Conservation (phyloP, 495 filamentous ascomycete genomes). For the Corynascus novoguineensis region DNA sequence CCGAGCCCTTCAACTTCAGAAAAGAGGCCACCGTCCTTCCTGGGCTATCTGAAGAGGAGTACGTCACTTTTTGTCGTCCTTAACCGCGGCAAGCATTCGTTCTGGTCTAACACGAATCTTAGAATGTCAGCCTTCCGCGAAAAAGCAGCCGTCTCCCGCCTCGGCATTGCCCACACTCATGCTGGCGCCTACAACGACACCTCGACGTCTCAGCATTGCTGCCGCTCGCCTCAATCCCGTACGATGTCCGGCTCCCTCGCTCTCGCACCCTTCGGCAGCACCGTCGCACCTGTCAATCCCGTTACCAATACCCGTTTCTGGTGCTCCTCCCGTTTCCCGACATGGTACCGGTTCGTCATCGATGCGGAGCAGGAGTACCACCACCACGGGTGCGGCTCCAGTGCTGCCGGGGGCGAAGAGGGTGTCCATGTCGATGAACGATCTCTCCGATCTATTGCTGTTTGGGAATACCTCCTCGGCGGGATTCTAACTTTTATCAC, state of each 20-base stretch:
- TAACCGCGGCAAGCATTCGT: not conserved
- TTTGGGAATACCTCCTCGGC: slow-evolving; percentile 8
- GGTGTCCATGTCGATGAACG: slow-evolving; percentile 2
- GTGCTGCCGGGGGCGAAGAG: not conserved
- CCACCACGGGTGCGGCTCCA: no score
- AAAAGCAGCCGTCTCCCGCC: slow-evolving; percentile 36
- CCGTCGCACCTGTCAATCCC: no score
- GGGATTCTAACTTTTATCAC: no score
- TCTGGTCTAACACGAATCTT: not conserved
- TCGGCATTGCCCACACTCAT: slow-evolving; percentile 30
- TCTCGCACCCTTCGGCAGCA: no score
- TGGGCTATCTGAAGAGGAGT: slow-evolving; percentile 43
- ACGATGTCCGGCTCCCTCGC: not conserved
- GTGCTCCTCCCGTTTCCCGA: no score
- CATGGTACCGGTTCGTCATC: no score
- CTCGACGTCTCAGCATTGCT: not conserved
- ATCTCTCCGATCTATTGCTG: slow-evolving; percentile 7
- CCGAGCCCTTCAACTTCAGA: slow-evolving; percentile 44
- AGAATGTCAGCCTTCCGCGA: slow-evolving; percentile 39
- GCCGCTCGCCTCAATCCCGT: not conserved
- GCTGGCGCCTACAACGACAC: slow-evolving; percentile 9
- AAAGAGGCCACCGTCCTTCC: slow-evolving; percentile 34
- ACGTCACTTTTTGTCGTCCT: slow-evolving; percentile 11
- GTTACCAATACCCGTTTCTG: no score
- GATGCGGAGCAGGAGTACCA: no score